Conservation (phyloP, 2,329 filamentous ascomycete species). For the Paecilomyces variotii region DNA sequence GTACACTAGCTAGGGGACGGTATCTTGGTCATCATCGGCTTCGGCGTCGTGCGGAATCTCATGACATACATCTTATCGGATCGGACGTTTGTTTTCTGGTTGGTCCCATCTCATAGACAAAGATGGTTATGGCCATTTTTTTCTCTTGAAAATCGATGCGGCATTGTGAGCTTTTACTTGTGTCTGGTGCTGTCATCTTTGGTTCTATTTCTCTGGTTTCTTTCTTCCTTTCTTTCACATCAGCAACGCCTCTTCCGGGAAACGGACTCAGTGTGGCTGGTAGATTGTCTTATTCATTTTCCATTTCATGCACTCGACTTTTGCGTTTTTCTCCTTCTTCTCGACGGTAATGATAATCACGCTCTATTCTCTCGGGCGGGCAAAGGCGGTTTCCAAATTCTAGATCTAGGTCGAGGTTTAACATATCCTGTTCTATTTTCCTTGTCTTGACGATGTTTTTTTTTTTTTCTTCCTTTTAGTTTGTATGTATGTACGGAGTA, state of each 20-base stretch:
- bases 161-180: background rate
- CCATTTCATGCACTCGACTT: background rate
- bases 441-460: background rate
- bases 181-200: conserved; percentile 6
- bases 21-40: conserved; percentile 13
- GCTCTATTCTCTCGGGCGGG: background rate
- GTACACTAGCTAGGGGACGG: conserved; percentile 19
- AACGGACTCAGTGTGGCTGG: background rate
- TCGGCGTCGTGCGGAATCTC: conserved; percentile 11
- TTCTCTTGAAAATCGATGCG: background rate
- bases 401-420: background rate
- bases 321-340: background rate
- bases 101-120: background rate
- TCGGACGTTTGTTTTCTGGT: background rate
- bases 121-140: background rate
- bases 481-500: background rate
- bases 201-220: conserved; percentile 4
- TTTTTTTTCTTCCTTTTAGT: background rate
- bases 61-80: background rate
- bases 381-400: background rate
- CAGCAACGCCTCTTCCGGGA: background rate
- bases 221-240: conserved; percentile 1
- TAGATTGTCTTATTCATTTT: background rate
- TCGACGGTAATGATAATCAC: background rate
- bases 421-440: background rate